Conservation (phyloP, 1,139 yeast species). For the Debaryomyces sp. region DNA sequence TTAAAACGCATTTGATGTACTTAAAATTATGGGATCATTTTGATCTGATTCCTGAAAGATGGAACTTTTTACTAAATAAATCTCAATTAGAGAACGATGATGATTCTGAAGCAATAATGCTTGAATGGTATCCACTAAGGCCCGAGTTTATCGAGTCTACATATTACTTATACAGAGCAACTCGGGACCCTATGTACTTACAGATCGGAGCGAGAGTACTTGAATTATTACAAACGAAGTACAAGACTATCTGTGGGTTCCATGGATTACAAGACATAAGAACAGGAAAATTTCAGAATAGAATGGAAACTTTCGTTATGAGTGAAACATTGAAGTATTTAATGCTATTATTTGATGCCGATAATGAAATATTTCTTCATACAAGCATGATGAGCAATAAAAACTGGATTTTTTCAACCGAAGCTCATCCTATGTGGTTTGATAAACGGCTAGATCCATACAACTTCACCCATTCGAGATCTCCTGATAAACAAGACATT, state of each 20-base stretch:
- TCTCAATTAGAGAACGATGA: conserved; percentile 10
- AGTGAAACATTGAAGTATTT: conserved; percentile 86
- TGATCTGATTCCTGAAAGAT: conserved; percentile 86
- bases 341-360: conserved; percentile 75
- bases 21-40: conserved; percentile 79
- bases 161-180: conserved; percentile 80
- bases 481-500: neutral
- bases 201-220: conserved; percentile 72
- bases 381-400: conserved; percentile 35
- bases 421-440: conserved; percentile 90
- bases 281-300: conserved; percentile 63
- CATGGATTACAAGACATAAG: conserved; percentile 75
- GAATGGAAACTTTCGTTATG: conserved; percentile 91
- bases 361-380: conserved; percentile 55
- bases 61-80: conserved; percentile 48
- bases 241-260: conserved; percentile 73
- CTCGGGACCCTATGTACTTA: conserved; percentile 81
- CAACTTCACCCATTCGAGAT: neutral
- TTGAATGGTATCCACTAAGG: conserved; percentile 91
- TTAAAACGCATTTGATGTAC: conserved; percentile 62
- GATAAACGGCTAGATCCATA: conserved; percentile 21
- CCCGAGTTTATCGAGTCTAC: conserved; percentile 93
- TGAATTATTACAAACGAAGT: conserved; percentile 53
- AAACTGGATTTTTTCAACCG: conserved; percentile 83
- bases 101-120: conserved; percentile 39